Evolutionary conservation across 75 land plant genomes (phyloP).

Genomic region (Cryptomeria japonica): DNA sequence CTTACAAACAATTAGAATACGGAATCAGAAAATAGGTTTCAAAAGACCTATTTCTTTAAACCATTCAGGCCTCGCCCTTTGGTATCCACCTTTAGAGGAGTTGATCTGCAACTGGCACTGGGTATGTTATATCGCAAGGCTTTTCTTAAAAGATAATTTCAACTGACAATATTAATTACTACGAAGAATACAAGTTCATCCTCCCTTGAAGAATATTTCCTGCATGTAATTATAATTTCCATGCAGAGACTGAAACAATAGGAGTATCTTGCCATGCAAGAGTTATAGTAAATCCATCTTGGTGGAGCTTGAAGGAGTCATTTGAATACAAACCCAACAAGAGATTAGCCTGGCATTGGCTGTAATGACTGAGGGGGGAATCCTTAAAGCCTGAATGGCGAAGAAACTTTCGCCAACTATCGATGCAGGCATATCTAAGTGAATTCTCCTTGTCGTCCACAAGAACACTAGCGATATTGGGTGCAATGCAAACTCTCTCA

Average conservation of each 20-base stretch:
- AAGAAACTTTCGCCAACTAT: conserved; percentile 22
- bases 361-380: conserved; percentile 17
- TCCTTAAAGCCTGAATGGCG: conserved; percentile 20
- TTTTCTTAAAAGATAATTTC: background rate
- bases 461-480: conserved; percentile 27
- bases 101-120: background rate
- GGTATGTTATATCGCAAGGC: background rate
- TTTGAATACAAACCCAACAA: conserved; percentile 26
- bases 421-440: conserved; percentile 16
- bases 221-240: conserved; percentile 16
- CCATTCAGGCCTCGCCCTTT: background rate
- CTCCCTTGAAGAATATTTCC: background rate
- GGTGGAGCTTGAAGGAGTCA: conserved; percentile 29
- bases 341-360: conserved; percentile 18
- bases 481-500: conserved; percentile 21
- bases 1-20: background rate
- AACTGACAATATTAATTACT: background rate
- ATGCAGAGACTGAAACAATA: conserved; percentile 26
- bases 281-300: conserved; percentile 25
- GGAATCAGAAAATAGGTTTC: background rate
- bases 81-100: background rate
- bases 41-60: background rate
- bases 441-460: conserved; percentile 9
- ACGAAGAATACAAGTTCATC: background rate
- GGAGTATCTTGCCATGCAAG: conserved; percentile 34